Conservation (phyloP, 352 stramenopile genomes). For the Phytopythium helicoides region DNA sequence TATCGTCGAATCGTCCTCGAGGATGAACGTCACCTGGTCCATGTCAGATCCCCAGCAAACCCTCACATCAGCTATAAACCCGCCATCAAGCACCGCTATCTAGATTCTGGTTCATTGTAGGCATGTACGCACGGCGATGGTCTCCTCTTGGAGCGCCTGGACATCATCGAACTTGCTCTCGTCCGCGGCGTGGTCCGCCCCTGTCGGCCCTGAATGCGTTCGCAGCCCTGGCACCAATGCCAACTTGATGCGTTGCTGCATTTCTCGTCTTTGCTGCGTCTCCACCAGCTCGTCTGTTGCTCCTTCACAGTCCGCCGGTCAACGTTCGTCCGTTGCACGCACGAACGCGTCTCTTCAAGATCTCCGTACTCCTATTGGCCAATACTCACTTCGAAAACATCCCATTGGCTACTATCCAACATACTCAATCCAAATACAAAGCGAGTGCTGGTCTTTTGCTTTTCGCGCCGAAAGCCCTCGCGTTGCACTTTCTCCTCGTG, state of each 20-base stretch:
- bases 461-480: no score
- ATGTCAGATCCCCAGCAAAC: constrained; percentile 1
- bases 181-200: constrained; percentile 7
- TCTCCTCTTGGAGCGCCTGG: constrained; percentile 52
- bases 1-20: constrained; percentile 52
- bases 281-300: neutral
- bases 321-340: no score
- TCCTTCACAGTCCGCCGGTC: no score
- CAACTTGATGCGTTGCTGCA: constrained; percentile 3
- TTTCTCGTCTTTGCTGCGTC: neutral
- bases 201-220: constrained; percentile 1
- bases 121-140: constrained; percentile 26
- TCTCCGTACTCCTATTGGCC: no score
- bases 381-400: no score
- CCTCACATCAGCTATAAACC: neutral
- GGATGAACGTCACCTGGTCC: constrained; percentile 50
- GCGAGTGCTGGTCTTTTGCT: no score
- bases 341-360: no score
- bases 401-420: no score
- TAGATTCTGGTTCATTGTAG: no score
- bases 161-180: constrained; percentile 63
- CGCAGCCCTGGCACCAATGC: neutral
- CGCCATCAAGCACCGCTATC: no score
- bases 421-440: no score
- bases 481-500: neutral